These are phyloP conservation scores for Globisporangium middletonii DNA, from an alignment of 352 stramenopile genomes.

Conservation along the genomic window DNA sequence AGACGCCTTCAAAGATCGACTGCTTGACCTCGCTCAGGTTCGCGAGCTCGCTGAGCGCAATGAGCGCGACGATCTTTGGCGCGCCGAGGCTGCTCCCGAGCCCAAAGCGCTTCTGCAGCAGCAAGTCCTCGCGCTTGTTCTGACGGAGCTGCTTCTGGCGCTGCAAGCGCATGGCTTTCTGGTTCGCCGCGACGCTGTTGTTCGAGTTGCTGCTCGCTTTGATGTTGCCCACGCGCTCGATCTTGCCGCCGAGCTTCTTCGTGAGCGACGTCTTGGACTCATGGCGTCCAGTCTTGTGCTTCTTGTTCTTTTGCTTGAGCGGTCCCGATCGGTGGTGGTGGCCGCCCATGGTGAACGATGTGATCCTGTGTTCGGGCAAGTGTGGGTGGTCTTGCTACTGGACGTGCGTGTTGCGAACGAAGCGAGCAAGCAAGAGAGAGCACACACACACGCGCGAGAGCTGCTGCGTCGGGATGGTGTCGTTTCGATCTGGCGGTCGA, in stretches of 20 bases:
- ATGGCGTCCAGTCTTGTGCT: constrained; percentile 86
- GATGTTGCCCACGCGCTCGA: constrained; percentile 41
- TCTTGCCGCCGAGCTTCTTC: constrained; percentile 67
- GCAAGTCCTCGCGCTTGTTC: constrained; percentile 83
- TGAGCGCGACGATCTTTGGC: constrained; percentile 82
- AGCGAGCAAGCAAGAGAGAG: neutral
- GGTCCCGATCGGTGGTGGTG: constrained; percentile 84
- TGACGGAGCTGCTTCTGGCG: constrained; percentile 79
- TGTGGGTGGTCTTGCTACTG: neutral
- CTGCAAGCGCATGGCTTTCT: constrained; percentile 74
- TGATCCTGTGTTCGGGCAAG: neutral
- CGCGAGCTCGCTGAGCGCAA: constrained; percentile 68
- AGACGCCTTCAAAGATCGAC: constrained; percentile 57
- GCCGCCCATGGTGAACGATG: constrained; percentile 35
- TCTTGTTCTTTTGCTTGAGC: constrained; percentile 91
- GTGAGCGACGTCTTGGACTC: constrained; percentile 74
- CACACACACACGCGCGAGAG: neutral
- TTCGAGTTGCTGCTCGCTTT: constrained; percentile 36
- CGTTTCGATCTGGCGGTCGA: constrained; percentile 10
- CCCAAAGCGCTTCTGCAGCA: constrained; percentile 78
- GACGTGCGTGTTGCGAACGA: neutral
- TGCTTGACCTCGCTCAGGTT: constrained; percentile 57
- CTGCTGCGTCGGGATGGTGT: neutral
- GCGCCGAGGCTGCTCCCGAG: constrained; percentile 58
- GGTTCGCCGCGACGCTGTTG: constrained; percentile 48